Evolutionary conservation across 805 yeast genomes (phyloP), one percentile per base, ranked within the genome.

Genomic region (Saccharomyces kudriavzevii): DNA sequence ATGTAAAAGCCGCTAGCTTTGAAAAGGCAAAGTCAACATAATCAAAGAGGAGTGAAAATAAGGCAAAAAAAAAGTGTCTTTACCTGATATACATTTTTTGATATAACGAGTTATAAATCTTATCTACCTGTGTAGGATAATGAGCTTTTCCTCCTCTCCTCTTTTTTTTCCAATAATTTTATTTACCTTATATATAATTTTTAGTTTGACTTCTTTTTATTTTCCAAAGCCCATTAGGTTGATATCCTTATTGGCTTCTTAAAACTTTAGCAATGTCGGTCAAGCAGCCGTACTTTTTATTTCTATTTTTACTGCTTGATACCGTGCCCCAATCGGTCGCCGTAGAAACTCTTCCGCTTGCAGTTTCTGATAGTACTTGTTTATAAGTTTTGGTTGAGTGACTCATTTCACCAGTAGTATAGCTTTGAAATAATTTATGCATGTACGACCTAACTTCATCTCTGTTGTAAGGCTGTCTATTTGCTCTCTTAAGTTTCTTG

Each of bases 261-360:
- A 67, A 54, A 31, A 54, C 58, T 50, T 61, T 64, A 40, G 65
- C 66, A 22, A 68, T 55, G 9, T 66, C 68, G 29, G 53, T 56
- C 47, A 68, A 52, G 46, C 64, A 60, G 6, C 62, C 64, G 51
- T 62, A 67, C 50, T 67, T 67, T 54, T 64, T 67, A 50, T 64
- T 60, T 48, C 59, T 65, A 28, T 52, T 48, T n/a, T 49, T 52
- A 45, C 52, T 57, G 24, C 52, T 60, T 17, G 61, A 54, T n/a
- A 66, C 67, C 22, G 68, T 59, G 40, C 64, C 70, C 71, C 71
- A 68, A 48, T 61, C 66, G 8, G 61, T 55, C 17, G 59, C 49
- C 25, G 50, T 54, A 22, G 49, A 53, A 24, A 45, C 50, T 13
- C 50, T 51, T 28, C 51, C 45, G 31, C 47, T 50, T 27, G 29